Base-by-base conservation (phyloP, 306 rosid species). In the Psophocarpus tetragonolobus region DNA sequence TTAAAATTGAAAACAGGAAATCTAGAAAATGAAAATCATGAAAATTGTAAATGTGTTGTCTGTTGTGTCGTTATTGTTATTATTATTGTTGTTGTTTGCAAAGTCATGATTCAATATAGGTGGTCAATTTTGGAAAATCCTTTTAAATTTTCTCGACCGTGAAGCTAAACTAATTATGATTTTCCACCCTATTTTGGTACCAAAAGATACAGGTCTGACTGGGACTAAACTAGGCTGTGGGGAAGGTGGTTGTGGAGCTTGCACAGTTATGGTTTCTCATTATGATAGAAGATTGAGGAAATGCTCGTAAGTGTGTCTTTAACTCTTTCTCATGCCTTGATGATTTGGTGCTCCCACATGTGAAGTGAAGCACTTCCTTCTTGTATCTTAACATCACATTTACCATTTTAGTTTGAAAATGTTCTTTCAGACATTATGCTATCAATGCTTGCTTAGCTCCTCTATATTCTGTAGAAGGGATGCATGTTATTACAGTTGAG, bases 201-300 rank as follows among this genome's bases (percentile, higher is more conserved):
- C 67, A 56, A 67, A 51, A 89, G 92, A 89, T 74, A 77, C 82
- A 56, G 87, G 98, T 61, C 79, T 95, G 77, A 95, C 93, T 1
- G 97, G 98, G 71, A 92, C 98, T 74, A 95, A 95, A 88, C 97
- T 92, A 35, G 97, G 98, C 8, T 95, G 98, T 20, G 97, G 97
- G 21, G 98, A 94, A 87, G 98, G 98, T 63, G 98, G 98, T 73
- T 94, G 98, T 84, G 97, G 98, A 86, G 98, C 98, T 77, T 92
- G 98, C 84, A 95, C 98, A 29, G 97, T 92, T 74, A 95, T 95
- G 98, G 97, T 92, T 82, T 92, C 98, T 18, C 85, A 77, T 38
- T 92, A 88, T 80, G 90, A 89, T 71, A 76, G 77, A 53, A 85
- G 48, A 53, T 39, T 71, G 83, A 83, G 65, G 81, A 95, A 87